Base-by-base conservation (phyloP, 208 protist genomes). In the Polymyxa betae region DNA sequence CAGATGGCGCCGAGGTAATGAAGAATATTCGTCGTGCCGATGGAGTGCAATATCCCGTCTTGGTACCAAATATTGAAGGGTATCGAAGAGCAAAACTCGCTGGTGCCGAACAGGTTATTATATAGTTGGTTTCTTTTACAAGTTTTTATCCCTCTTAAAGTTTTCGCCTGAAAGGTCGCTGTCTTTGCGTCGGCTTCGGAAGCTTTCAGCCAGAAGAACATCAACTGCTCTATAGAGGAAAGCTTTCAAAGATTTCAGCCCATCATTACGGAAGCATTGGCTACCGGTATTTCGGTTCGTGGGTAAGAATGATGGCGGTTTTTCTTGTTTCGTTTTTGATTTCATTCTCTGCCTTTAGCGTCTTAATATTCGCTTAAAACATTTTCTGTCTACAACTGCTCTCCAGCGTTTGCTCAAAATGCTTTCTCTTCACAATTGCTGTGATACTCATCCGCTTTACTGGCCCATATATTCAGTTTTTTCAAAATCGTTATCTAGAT, bases 51-150 rank as follows among this genome's bases (percentile, higher is more conserved):
- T 96, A 95, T 77, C 94, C 95, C 5, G 93, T 94, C 12, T 89
- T 97, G 5, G 93, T 93, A 41, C 95, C 95, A 10, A 97, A 97
- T 90, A 40, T 94, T 0, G 92, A 92, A 60, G 95, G 95, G 20
- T 93, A 95, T 0, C 45, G 95, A 38, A 20, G 45, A 29, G 95
- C 95, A 0, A 16, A 94, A 0, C 72, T 90, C 16, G 92, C 91
- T 0, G 93, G 93, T 72, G 94, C 88, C 0, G 35, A 43, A 12
- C 72, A 82, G n/a, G 72, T 82, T 5, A n/a, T 5, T 12, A 20
- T 20, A 12, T 40, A 38, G 72, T 35, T 35, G 5, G 72, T 82
- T 35, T 82, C 16, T 66, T 66, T 5, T 82, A 35, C 40, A 5
- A 12, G 72, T 82, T 82, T 43, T 35, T 35, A 29, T 29, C 16